Conservation (phyloP, 345 rosid genomes). For the Syzygium grande region DNA sequence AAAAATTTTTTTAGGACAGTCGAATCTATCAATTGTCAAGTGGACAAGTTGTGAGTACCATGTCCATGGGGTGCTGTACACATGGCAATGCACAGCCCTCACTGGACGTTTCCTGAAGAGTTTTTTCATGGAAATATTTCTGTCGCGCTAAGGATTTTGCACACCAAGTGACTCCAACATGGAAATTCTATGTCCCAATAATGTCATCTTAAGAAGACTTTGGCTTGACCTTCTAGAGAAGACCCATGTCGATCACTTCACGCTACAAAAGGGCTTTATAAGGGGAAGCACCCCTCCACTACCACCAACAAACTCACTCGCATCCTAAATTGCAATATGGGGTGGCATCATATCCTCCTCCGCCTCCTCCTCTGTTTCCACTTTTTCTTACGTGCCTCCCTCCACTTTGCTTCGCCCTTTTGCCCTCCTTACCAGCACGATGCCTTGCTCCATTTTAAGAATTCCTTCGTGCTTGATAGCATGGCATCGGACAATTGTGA, state of each 20-base stretch:
- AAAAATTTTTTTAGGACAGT: no score
- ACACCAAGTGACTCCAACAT: neutral
- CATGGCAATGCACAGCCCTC: no score
- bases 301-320: neutral
- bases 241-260: neutral
- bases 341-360: neutral
- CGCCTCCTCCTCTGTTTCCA: neutral
- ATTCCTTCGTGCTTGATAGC: neutral
- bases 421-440: neutral
- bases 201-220: neutral
- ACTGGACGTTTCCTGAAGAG: neutral
- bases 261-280: neutral
- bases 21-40: no score
- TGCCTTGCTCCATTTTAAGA: neutral
- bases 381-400: neutral
- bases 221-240: neutral
- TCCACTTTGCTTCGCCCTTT: neutral
- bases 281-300: neutral
- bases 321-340: neutral
- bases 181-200: rapidly evolving
- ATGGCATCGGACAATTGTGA: neutral
- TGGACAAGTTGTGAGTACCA: no score
- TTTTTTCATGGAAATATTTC: neutral
- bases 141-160: neutral
- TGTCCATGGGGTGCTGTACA: no score